A percentile compares a stretch with the other conserved stretches of the same genome.
Conservation (phyloP, 768 basidiomycete genomes). For the Phanerochaete sordida region DNA sequence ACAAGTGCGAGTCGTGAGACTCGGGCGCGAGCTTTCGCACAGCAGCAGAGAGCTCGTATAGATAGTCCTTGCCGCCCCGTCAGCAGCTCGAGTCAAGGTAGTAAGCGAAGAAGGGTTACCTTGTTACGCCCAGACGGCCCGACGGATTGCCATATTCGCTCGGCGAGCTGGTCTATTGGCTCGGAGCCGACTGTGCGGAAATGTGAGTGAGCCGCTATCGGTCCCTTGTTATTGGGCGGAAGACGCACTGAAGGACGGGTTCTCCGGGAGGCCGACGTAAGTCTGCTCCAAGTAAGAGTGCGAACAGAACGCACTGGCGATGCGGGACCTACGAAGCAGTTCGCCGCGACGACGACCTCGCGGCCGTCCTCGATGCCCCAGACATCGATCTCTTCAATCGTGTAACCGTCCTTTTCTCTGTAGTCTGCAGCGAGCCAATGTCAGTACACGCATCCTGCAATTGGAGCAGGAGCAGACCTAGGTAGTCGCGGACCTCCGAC, state of each 20-base stretch:
- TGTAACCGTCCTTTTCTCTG: constrained; percentile 91
- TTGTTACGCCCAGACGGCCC: constrained; percentile 93
- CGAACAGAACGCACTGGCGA: not conserved
- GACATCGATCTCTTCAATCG: constrained; percentile 73
- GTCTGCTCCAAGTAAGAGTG: constrained; percentile 40
- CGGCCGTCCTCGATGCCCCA: constrained; percentile 53
- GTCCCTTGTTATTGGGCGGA: not conserved
- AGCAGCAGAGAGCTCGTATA: constrained; percentile 72
- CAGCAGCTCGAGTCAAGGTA: too few species aligned
- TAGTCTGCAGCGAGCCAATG: constrained; percentile 51
- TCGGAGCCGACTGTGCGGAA: constrained; percentile 70
- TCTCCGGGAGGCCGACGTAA: constrained; percentile 84
- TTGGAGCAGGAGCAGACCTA: constrained; percentile 48
- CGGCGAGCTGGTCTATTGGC: constrained; percentile 63
- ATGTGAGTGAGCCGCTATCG: not conserved
- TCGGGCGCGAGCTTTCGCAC: constrained; percentile 72
- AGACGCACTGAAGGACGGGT: constrained; percentile 80
- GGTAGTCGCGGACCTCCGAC: constrained; percentile 74
- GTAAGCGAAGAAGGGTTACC: constrained; percentile 39
- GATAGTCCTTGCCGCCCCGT: too few species aligned
- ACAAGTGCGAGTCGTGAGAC: constrained; percentile 74
- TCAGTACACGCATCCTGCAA: not conserved
- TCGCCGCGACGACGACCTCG: constrained; percentile 53
- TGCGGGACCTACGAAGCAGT: constrained; percentile 34
- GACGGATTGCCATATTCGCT: constrained; percentile 65